Percentiles rank a stretch among this genome's conserved stretches.
These are phyloP conservation scores for Lotus japonicus DNA, from an alignment of 306 rosid species.

Conservation along the genomic window DNA sequence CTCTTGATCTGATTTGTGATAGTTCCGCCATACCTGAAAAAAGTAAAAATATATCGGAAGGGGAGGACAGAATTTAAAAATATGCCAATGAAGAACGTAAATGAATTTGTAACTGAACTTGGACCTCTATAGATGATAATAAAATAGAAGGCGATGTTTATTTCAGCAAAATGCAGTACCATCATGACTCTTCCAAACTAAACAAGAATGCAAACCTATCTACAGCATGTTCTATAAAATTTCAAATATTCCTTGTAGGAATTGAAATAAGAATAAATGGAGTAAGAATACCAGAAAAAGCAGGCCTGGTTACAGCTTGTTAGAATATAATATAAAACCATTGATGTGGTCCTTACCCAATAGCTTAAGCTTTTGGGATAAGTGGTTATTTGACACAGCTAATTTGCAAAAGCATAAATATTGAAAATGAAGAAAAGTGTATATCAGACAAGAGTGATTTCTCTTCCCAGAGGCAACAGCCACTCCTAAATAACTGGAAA, in stretches of 20 bases:
- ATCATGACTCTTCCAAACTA: neutral
- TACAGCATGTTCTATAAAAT: neutral
- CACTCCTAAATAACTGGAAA: no score
- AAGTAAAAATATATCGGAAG: constrained; percentile 6
- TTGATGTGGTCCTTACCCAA: no score
- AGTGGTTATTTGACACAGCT: no score
- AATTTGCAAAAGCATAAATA: no score
- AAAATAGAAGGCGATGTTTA: neutral
- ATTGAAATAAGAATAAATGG: no score
- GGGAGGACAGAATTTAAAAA: constrained; percentile 3
- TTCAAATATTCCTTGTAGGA: neutral
- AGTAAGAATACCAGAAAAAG: no score
- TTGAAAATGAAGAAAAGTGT: no score
- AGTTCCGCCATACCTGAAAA: constrained; percentile 83
- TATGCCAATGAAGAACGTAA: neutral
- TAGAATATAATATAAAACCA: no score
- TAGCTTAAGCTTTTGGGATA: no score
- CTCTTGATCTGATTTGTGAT: constrained; percentile 94
- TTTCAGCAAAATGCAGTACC: neutral
- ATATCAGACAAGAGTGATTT: no score
- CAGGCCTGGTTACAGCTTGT: no score
- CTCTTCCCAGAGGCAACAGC: no score
- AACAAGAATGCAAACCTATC: neutral
- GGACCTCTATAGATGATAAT: neutral
- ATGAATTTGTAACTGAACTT: neutral